Percentiles rank a stretch among this genome's conserved stretches.
These are phyloP conservation scores for Brettanomyces bruxellensis DNA, from an alignment of 805 yeast species.

Conservation along the genomic window DNA sequence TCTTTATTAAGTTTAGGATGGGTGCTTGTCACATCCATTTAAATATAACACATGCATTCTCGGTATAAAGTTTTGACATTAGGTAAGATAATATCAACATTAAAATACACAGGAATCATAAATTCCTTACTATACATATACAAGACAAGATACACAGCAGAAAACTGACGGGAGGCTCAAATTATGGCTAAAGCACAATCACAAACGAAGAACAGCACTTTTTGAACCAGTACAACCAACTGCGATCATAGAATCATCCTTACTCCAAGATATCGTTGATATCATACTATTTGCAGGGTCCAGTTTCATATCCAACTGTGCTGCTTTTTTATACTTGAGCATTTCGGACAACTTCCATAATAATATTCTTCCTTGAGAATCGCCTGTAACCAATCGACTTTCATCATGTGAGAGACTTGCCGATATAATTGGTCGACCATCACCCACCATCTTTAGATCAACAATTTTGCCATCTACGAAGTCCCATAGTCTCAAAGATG, in stretches of 20 bases:
- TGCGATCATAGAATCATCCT: conserved; percentile 15
- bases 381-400: conserved; percentile 51
- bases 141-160: background rate
- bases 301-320: conserved; percentile 16
- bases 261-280: conserved; percentile 19
- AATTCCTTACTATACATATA: conserved; percentile 5
- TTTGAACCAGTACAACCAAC: conserved; percentile 18
- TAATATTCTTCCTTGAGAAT: conserved; percentile 49
- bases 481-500: conserved; percentile 63
- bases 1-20: too few species aligned
- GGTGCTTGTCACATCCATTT: too few species aligned
- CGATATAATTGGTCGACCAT: conserved; percentile 47
- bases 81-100: background rate
- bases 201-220: conserved; percentile 18
- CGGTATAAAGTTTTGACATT: background rate
- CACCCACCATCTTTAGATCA: conserved; percentile 27
- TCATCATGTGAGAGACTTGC: conserved; percentile 41
- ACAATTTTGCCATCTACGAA: conserved; percentile 32
- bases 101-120: background rate
- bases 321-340: conserved; percentile 5
- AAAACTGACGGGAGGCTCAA: background rate
- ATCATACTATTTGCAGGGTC: conserved; percentile 7
- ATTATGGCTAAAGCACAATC: background rate
- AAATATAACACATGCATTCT: too few species aligned
- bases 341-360: conserved; percentile 33